phyloP scores from a whole-genome alignment of 768 basidiomycete genomes.

The Calocera viscosa region DNA sequence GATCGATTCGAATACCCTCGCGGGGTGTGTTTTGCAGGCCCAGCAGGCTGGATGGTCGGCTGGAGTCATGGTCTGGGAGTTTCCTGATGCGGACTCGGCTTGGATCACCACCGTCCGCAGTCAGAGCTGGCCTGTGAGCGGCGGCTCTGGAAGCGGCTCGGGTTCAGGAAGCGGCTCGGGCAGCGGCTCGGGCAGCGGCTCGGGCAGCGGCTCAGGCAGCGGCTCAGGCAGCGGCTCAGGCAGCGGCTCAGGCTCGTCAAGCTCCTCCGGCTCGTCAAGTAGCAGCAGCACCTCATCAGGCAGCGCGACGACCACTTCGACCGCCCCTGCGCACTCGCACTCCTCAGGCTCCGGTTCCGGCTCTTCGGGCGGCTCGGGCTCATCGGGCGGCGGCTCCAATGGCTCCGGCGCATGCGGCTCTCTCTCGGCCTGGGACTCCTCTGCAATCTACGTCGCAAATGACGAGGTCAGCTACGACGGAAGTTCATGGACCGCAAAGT shows the following conservation, averaged over 20 bases:
- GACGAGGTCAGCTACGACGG: not conserved
- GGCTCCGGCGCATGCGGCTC: conserved; percentile 1
- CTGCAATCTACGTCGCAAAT: not conserved
- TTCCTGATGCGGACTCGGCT: not conserved
- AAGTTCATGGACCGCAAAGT: conserved; percentile 5
- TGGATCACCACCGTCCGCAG: conserved; percentile 16
- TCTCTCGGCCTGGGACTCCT: conserved; percentile 1
- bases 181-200: not conserved
- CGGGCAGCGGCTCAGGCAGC: not conserved
- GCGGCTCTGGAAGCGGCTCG: no score
- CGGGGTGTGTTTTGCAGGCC: conserved; percentile 25
- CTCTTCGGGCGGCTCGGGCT: not conserved
- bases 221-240: not conserved
- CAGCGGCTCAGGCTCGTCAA: not conserved
- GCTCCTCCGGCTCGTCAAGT: no score
- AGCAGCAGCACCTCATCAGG: no score
- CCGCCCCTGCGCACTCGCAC: not conserved
- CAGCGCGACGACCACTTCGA: not conserved
- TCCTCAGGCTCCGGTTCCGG: not conserved
- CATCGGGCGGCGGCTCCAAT: not conserved
- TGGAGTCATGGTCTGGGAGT: conserved; percentile 26
- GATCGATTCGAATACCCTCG: conserved; percentile 22
- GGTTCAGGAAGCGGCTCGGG: not conserved
- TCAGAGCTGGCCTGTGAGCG: conserved; percentile 13
- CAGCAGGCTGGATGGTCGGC: conserved; percentile 28